Evolutionary conservation across 192 early-diverging fungal species (phyloP), one percentile per base, ranked within the genome.

Genomic region (Rhizophagus prolifer): DNA sequence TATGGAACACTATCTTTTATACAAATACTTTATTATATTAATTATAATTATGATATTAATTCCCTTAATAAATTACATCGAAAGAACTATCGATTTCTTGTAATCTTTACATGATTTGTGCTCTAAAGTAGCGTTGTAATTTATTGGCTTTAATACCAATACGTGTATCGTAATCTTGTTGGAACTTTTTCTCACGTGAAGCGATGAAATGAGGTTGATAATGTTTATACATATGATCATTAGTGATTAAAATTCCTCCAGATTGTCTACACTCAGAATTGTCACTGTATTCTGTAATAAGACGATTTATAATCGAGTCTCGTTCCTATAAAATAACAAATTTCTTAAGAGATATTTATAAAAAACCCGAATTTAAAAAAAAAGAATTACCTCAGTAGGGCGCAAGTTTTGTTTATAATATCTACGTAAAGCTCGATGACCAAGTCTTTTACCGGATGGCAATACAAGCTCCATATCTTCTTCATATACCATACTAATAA

Each of bases 391-490:
- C 75, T 90, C 88, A 64, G 82, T 83, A 21, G 89, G 83, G 66
- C 88, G 87, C 81, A 96, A 84, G 8, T 87, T 88, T 87, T 97
- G 97, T 78, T 89, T 91, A 83, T 96, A 97, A 85, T 96, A 96
- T 64, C 88, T 86, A 73, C 87, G 88, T 83, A 94, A 83, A 44
- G 86, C 83, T 50, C 97, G 86, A 81, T 97, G 94, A 19, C 96
- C 97, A 41, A 96, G 80, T 28, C 91, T 84, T 10, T 80, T 81
- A 36, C 98, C 98, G 34, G 83, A 92, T 23, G 98, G 96, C 58
- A 99, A 86, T 46, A 96, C 86, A 54, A 99, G 85, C 80, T 94
- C 92, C 54, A 92, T 90, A 64, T 94, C 93, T 81, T 97, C 93
- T 34, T 92, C 25, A 88, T 90, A 60, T 95, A 78, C 6, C 72